Evolutionary conservation across 2,329 filamentous ascomycete genomes (phyloP), one percentile per base, ranked within the genome.

Genomic region (Trichoderma semiorbis): DNA sequence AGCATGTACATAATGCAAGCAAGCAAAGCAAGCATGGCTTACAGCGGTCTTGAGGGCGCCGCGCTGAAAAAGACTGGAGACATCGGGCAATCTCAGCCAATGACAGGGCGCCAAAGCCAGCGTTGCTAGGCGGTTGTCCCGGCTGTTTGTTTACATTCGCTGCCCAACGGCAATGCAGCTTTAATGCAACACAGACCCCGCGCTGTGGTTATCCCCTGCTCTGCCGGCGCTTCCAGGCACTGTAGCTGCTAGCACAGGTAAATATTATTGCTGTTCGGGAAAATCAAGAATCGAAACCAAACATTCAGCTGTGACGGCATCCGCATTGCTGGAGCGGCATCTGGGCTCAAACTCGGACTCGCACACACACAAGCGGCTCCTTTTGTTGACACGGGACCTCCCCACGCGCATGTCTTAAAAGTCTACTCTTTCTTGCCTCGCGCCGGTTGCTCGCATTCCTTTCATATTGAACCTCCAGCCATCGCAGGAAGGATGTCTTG

Each of bases 401-500:
- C 57, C 67, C 57, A 69, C 57, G 72, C 73, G 63, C 70, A 72
- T 78, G 77, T 78, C 75, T 78, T 77, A 74, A 73, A 70, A 58
- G 34, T 43, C 39, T 66, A 60, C 50, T 72, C 71, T 73, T 72
- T 72, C 73, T 60, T 72, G 71, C 72, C 74, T 72, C 74, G 73
- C 70, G 67, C 73, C 65, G 28, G 68, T 70, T 72, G 65, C 67
- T 72, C 69, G 63, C 66, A 72, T 72, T 69, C 66, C 71, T 60
- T 66, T 69, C 61, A 53, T 53, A 50, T 34, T 34, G 26, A 69
- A 63, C 60, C 69, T 66, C 30, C 24, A 43, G 74, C 71, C 73
- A 67, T 73, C 75, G 76, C 76, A 76, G 75, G 66, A 77, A 80
- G 73, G 73, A 80, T 80, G 79, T 75, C 73, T 79, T 80, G 77